These are phyloP conservation scores for Beverwykella pulmonaria DNA, from an alignment of 495 filamentous ascomycete species.

Conservation along the genomic window DNA sequence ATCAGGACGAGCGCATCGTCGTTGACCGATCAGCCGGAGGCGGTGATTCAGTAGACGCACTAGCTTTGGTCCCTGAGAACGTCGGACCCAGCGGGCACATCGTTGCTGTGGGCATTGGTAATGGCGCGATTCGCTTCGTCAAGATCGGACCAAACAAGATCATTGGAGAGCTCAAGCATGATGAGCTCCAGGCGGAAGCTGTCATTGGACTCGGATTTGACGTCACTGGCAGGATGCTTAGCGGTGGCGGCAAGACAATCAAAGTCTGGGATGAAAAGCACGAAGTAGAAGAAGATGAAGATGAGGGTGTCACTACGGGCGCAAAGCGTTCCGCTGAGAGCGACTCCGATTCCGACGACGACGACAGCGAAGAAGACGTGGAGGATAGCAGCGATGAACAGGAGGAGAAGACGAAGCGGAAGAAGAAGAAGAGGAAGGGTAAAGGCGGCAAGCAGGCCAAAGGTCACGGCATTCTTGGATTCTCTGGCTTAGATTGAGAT, in stretches of 20 bases:
- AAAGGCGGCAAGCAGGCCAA: constrained; percentile 58
- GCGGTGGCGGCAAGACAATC: constrained; percentile 76
- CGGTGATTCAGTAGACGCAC: constrained; percentile 70
- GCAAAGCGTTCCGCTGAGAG: constrained; percentile 17
- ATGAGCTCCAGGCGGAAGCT: constrained; percentile 83
- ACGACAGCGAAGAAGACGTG: constrained; percentile 44
- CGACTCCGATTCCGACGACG: constrained; percentile 42
- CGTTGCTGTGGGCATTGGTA: constrained; percentile 73
- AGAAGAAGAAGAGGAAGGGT: constrained; percentile 62
- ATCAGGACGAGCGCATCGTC: constrained; percentile 85
- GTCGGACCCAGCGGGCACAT: constrained; percentile 65
- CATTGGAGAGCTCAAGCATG: constrained; percentile 65
- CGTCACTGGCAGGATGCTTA: constrained; percentile 79
- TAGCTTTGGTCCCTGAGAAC: constrained; percentile 66
- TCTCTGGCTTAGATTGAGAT: constrained; percentile 64
- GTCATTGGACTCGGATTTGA: constrained; percentile 81
- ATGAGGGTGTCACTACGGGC: constrained; percentile 42
- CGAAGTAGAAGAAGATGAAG: constrained; percentile 51
- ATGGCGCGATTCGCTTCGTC: constrained; percentile 63
- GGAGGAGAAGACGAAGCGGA: constrained; percentile 41
- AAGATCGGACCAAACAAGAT: constrained; percentile 63
- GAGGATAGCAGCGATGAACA: constrained; percentile 51
- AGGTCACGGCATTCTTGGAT: constrained; percentile 62
- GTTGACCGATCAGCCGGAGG: constrained; percentile 60
- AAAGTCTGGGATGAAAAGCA: constrained; percentile 79